Evolutionary conservation across 331 rosid species (phyloP).

Genomic region (Rosa hybrid): DNA sequence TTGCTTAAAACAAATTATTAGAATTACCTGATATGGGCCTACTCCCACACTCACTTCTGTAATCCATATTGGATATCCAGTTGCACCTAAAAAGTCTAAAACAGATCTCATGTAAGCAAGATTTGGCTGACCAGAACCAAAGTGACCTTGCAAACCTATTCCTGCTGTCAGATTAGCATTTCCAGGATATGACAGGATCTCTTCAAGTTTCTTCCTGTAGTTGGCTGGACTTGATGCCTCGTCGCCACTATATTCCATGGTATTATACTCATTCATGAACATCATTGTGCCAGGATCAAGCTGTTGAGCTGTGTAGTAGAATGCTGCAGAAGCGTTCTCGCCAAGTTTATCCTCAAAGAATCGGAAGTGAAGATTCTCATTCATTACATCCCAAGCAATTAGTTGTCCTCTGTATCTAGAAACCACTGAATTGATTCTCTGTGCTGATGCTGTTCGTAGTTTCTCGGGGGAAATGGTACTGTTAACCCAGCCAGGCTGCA

Average conservation of each 20-base stretch:
- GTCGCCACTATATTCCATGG: constrained; percentile 50
- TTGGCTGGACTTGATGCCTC: constrained; percentile 35
- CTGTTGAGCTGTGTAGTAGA: constrained; percentile 44
- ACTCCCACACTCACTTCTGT: constrained; percentile 57
- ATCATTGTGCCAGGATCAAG: constrained; percentile 54
- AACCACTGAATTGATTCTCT: constrained; percentile 62
- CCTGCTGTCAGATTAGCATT: constrained; percentile 39
- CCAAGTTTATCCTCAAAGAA: constrained; percentile 61
- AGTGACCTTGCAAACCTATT: constrained; percentile 70
- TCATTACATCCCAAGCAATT: constrained; percentile 83
- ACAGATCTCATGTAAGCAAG: constrained; percentile 63
- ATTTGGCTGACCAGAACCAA: constrained; percentile 50
- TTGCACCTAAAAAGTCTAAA: constrained; percentile 52
- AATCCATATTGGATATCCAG: constrained; percentile 71
- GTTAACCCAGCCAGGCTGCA: constrained; percentile 63
- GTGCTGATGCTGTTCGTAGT: constrained; percentile 36
- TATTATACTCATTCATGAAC: constrained; percentile 72
- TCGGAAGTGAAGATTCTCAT: constrained; percentile 71
- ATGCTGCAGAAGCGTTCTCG: constrained; percentile 49
- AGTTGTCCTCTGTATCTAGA: constrained; percentile 58
- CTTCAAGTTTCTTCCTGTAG: constrained; percentile 40
- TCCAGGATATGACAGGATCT: constrained; percentile 54
- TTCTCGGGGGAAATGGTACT: constrained; percentile 40
- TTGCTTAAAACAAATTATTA: neutral
- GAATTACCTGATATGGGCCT: constrained; percentile 54